These are phyloP conservation scores for Kondoa malvinella DNA, from an alignment of 768 basidiomycete genomes.

Conservation along the genomic window DNA sequence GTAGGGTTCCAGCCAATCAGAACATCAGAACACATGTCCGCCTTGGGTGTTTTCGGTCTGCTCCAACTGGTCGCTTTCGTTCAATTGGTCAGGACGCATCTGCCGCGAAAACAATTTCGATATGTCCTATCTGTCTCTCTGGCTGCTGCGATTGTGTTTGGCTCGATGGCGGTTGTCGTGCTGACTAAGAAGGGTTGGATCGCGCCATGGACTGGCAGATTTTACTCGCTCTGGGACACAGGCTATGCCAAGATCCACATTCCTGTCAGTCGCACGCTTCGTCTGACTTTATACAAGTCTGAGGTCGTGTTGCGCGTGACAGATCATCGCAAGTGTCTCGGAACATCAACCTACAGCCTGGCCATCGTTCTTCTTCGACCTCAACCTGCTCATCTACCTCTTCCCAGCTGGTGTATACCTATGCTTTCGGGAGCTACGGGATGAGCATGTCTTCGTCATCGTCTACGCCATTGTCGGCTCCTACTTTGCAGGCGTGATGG, in stretches of 20 bases:
- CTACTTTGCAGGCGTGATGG: slow-evolving; percentile 99
- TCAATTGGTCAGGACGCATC: slow-evolving; percentile 68
- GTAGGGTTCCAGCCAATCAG: slow-evolving; percentile 97
- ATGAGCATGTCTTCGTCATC: slow-evolving; percentile 96
- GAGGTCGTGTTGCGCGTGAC: slow-evolving; percentile 28
- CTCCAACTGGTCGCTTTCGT: slow-evolving; percentile 90
- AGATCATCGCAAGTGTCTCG: slow-evolving; percentile 95
- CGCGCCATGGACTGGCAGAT: slow-evolving; percentile 98
- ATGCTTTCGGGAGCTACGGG: slow-evolving; percentile 83
- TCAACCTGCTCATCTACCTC: slow-evolving; percentile 89
- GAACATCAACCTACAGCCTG: slow-evolving; percentile 99
- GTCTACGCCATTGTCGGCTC: slow-evolving; percentile 89
- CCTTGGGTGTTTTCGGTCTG: slow-evolving; percentile 87
- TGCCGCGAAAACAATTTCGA: slow-evolving; percentile 85
- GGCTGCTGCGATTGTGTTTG: slow-evolving; percentile 49
- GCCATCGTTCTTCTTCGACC: slow-evolving; percentile 99
- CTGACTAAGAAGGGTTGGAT: slow-evolving; percentile 89
- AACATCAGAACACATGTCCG: slow-evolving; percentile 97
- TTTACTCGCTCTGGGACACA: slow-evolving; percentile 98
- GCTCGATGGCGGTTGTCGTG: slow-evolving; percentile 52
- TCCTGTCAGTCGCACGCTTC: slow-evolving; percentile 18
- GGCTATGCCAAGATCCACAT: slow-evolving; percentile 52
- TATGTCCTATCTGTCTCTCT: slow-evolving; percentile 56
- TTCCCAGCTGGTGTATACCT: slow-evolving; percentile 92
- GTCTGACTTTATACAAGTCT: background rate